Evolutionary conservation across 2,329 filamentous ascomycete genomes (phyloP).

Genomic region (Clonostachys chloroleuca): DNA sequence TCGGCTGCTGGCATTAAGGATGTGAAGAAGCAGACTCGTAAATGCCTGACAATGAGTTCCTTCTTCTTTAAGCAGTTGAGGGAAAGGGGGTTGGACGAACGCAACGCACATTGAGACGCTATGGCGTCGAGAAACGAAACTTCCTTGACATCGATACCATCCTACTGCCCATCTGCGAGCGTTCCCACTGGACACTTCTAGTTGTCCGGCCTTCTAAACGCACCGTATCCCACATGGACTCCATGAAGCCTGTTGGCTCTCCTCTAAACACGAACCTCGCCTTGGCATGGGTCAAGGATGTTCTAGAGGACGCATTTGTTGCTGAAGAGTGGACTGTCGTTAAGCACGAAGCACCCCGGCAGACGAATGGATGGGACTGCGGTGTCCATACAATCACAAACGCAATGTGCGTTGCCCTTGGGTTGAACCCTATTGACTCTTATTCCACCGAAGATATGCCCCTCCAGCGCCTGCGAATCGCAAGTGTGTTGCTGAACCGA

Average conservation of each 20-base stretch:
- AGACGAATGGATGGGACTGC: conserved; percentile 69
- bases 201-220: conserved; percentile 58
- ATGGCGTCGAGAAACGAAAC: conserved; percentile 52
- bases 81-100: conserved; percentile 37
- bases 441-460: conserved; percentile 52
- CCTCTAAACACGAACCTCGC: conserved; percentile 33
- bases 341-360: conserved; percentile 44
- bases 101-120: conserved; percentile 51
- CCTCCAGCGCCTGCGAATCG: conserved; percentile 57
- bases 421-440: conserved; percentile 41
- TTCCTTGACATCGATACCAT: conserved; percentile 63
- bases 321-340: conserved; percentile 56
- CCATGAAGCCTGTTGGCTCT: conserved; percentile 41
- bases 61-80: conserved; percentile 59
- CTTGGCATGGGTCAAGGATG: conserved; percentile 50
- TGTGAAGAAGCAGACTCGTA: conserved; percentile 42
- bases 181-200: conserved; percentile 67
- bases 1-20: conserved; percentile 46
- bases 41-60: conserved; percentile 59
- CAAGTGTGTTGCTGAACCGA: conserved; percentile 61
- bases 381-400: conserved; percentile 77
- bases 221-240: conserved; percentile 67
- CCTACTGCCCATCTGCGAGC: conserved; percentile 64
- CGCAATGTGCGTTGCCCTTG: conserved; percentile 56
- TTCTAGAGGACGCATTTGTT: conserved; percentile 49